Evolutionary conservation across 2,329 filamentous ascomycete genomes (phyloP).

Genomic region (Mollisia scopiformis): DNA sequence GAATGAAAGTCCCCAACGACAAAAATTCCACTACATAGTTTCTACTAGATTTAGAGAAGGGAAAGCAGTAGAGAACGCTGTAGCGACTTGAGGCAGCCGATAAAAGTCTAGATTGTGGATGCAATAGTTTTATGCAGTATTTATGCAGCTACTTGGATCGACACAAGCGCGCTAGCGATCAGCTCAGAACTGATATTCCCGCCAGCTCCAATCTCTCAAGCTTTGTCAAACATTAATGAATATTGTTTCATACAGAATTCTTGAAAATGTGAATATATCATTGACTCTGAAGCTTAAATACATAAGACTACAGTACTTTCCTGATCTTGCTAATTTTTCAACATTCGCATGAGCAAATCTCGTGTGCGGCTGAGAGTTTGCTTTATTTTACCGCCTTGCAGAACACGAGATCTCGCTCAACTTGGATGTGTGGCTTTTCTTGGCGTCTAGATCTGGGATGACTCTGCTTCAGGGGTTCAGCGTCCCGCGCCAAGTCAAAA

Average conservation of each 20-base stretch:
- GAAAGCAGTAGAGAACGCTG: no score
- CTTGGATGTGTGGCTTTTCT: slow-evolving; percentile 6
- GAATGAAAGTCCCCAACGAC: no score
- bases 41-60: no score
- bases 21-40: no score
- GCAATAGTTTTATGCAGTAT: slow-evolving; percentile 1
- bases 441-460: neutral
- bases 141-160: neutral
- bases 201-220: neutral
- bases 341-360: neutral
- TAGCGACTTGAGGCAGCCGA: no score
- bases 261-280: no score
- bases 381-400: neutral
- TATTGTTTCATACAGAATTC: no score
- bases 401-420: slow-evolving; percentile 9
- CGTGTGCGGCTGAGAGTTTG: neutral
- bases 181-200: neutral
- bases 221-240: no score
- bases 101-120: no score
- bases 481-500: neutral
- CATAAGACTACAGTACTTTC: no score
- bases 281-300: no score
- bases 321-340: no score
- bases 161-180: neutral
- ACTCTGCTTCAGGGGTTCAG: slow-evolving; percentile 6